Conservation (phyloP, 805 yeast genomes). For the Yamadazyma tumulicola region DNA sequence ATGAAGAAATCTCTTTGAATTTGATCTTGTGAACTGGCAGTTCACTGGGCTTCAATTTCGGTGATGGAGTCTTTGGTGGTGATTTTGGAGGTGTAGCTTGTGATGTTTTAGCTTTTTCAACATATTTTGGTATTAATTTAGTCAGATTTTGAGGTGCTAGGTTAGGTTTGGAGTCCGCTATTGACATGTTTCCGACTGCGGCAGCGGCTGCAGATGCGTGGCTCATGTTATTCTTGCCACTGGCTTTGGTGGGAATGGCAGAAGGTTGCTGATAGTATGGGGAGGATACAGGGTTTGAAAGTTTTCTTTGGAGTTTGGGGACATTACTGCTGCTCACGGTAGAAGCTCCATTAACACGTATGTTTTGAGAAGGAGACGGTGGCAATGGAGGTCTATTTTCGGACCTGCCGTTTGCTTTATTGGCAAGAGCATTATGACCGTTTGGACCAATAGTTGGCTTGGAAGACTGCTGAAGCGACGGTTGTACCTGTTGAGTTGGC, state of each 20-base stretch:
- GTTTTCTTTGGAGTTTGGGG: slow-evolving; percentile 4
- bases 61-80: slow-evolving; percentile 1
- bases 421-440: too few relatives aligned
- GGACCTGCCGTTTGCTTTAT: too few relatives aligned
- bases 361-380: slow-evolving; percentile 2
- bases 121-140: not conserved
- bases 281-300: slow-evolving; percentile 2
- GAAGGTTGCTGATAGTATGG: slow-evolving; percentile 7
- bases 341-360: slow-evolving; percentile 7
- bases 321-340: slow-evolving; percentile 1
- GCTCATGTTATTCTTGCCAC: not conserved
- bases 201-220: slow-evolving; percentile 11
- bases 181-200: slow-evolving; percentile 8
- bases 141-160: not conserved
- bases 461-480: not conserved
- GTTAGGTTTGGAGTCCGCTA: not conserved
- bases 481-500: not conserved
- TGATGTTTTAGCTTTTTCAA: too few relatives aligned
- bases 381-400: too few relatives aligned
- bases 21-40: slow-evolving; percentile 16
- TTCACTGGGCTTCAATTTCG: not conserved
- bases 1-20: slow-evolving; percentile 30
- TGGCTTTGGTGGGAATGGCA: not conserved
- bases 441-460: too few relatives aligned
- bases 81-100: not conserved